Conservation (phyloP, 345 rosid species). For the Gossypium turneri region DNA sequence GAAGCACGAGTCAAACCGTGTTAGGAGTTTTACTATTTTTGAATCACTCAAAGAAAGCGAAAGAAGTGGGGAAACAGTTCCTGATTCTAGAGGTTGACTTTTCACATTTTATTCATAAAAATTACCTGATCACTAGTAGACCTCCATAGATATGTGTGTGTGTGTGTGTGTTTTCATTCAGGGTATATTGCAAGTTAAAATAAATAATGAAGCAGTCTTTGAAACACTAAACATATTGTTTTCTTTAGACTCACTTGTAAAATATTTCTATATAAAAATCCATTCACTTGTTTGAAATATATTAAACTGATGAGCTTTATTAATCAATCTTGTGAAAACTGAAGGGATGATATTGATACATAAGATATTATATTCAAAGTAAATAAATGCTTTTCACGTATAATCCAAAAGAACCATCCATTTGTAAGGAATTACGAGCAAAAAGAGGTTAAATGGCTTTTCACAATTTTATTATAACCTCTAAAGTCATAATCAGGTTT, state of each 20-base stretch:
- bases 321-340: background rate
- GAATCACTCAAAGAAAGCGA: background rate
- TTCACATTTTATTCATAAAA: no score
- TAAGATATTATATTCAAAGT: background rate
- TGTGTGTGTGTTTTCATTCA: no score
- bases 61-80: background rate
- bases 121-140: no score
- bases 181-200: no score
- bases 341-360: no score
- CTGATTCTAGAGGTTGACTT: background rate
- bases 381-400: background rate
- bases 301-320: no score
- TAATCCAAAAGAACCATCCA: background rate
- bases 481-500: background rate
- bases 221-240: no score
- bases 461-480: background rate
- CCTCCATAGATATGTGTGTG: no score
- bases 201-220: no score
- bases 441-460: background rate
- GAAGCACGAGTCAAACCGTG: constrained; percentile 1
- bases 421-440: background rate
- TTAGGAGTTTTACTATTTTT: background rate
- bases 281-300: no score
- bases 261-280: no score
- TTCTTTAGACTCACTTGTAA: no score